Conservation (phyloP, 2,329 filamentous ascomycete genomes). For the Colletotrichum sp. region DNA sequence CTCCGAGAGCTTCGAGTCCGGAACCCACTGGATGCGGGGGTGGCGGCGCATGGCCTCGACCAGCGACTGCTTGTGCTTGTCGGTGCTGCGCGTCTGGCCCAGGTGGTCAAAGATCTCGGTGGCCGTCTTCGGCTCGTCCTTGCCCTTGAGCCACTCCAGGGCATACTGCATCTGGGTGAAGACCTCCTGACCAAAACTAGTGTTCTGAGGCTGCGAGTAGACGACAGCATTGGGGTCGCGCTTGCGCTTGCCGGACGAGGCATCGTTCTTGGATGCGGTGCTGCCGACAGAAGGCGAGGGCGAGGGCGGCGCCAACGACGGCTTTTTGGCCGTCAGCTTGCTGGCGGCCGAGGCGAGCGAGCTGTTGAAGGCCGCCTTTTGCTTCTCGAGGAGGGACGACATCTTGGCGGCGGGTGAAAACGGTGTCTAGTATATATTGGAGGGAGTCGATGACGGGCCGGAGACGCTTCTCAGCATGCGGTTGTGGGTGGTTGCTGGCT, state of each 20-base stretch:
- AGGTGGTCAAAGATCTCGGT: conserved; percentile 81
- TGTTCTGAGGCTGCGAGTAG: conserved; percentile 79
- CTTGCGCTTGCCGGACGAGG: conserved; percentile 68
- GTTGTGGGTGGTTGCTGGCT: not conserved
- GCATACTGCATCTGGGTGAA: conserved; percentile 89
- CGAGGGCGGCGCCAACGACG: conserved; percentile 60
- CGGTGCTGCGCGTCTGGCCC: conserved; percentile 67
- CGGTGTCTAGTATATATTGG: not conserved
- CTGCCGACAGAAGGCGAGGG: conserved; percentile 64
- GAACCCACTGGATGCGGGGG: conserved; percentile 61
- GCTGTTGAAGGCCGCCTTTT: conserved; percentile 66
- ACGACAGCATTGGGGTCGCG: conserved; percentile 59
- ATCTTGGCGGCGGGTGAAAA: conserved; percentile 39
- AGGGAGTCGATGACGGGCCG: not conserved
- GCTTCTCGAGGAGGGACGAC: conserved; percentile 67
- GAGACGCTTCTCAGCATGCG: not conserved
- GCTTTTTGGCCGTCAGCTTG: conserved; percentile 60
- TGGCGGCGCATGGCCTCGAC: conserved; percentile 71
- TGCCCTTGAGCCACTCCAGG: conserved; percentile 79
- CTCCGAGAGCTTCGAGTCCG: conserved; percentile 63
- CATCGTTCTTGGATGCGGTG: conserved; percentile 51
- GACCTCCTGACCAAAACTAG: conserved; percentile 77
- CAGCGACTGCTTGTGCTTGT: conserved; percentile 67
- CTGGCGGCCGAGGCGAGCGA: conserved; percentile 66
- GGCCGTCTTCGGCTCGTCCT: conserved; percentile 71